Evolutionary conservation across 192 early-diverging fungal genomes (phyloP), one percentile per base, ranked within the genome.

Genomic region (Geosiphon pyriformis): DNA sequence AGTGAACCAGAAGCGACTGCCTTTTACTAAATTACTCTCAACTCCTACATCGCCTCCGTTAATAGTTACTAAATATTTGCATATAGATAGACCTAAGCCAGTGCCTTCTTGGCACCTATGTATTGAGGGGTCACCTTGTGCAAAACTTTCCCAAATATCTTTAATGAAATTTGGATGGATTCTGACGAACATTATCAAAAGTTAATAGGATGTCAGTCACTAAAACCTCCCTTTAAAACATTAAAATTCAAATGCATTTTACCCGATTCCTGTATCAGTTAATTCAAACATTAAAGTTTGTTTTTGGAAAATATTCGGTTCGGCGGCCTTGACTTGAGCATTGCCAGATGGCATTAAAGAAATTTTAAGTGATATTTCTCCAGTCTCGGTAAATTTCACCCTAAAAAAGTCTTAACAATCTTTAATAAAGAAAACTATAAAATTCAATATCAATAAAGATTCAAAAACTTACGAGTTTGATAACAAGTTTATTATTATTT

Each of bases 81-180:
- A 88, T 34, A 94, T 94, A 33, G 82, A n/a, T n/a, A 94, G 78
- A 0, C 91, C 90, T 22, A 93, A 77, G 0, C 91, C 90, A 3
- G 88, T 88, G 25, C 90, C 89, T 26, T 87, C 88, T 70, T 87
- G 91, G 56, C 83, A 80, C 57, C 88, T 80, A 6, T 84, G 86
- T 30, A 83, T 86, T 20, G 87, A 80, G 18, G 81, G 79, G 25
- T 90, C 87, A 4, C 82, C 86, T 70, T 90, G 90, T 8, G 82
- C 68, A 73, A 89, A 93, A 46, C 83, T 83, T 51, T 88, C 82
- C 67, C 90, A 92, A 48, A 90, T 82, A 59, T 83, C 74, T 32
- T 74, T 69, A 60, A 83, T 77, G 60, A 86, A 88, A 29, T 84
- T 80, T 8, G 76, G 74, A 42, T 83, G 73, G 51, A 92, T 88